Base-by-base conservation (phyloP, 495 filamentous ascomycete genomes). In the Penicillium diatomitis region DNA sequence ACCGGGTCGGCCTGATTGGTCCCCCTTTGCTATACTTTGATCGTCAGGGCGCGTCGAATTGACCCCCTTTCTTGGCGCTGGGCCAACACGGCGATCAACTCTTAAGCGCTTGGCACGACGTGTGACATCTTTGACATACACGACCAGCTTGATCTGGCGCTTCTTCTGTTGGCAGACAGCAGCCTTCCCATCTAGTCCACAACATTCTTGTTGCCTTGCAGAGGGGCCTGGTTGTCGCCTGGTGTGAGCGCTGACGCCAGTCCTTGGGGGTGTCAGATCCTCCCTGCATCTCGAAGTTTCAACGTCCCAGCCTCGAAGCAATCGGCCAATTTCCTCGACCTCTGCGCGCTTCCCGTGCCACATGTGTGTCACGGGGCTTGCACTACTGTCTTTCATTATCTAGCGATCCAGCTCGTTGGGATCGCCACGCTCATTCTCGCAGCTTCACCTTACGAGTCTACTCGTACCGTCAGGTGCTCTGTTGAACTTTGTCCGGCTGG, bases 401-500 rank as follows among this genome's bases (percentile, higher is more conserved):
- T 20, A 20, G 20, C 20, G 20, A 20, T 20, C 20, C 20, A 20
- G 20, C 20, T 20, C 20, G 20, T 20, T 20, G 20, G 20, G 20
- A 20, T 20, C 20, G 20, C 20, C 20, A 20, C 20, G 20, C 20
- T 20, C 20, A 20, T 20, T 20, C 20, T 20, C 20, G 20, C 20
- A 20, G 20, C 20, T 20, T 20, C 20, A 20, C 20, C 20, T 20
- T 20, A 20, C 20, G 20, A 20, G 20, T 20, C 2, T 20, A 20
- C 20, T 20, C 20, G 20, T 20, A 20, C 20, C 20, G 20, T 20
- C 41, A 37, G n/a, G 45, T 43, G 45, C 39, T 35, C 32, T 34
- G 33, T 45, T 31, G 5, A 40, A 36, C 69, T 69, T 70, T 55
- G 38, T 52, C 48, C 62, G 69, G 69, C 69, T 69, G 69, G 69